Evolutionary conservation across 129 eudicot species (phyloP), one percentile per base, ranked within the genome.

Genomic region (Flaveria ramosissima): DNA sequence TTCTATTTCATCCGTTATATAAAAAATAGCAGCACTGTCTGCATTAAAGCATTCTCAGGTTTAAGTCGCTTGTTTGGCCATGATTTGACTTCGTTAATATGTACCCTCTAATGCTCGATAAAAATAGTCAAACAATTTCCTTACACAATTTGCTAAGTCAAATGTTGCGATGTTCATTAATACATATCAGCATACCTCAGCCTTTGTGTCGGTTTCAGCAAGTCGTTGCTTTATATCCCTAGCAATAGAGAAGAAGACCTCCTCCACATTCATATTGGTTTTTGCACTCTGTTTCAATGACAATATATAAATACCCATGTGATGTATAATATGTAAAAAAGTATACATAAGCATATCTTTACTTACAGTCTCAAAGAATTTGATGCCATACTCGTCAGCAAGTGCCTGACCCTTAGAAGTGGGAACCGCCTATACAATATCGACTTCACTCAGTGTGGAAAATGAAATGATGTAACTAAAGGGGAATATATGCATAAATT

Each of bases 331-430:
- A 71, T 46, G 60, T 53, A 52, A 36, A 60, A 83, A 41, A 14
- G 23, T n/a, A 19, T 9, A 50, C 7, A n/a, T 41, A 73, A 47
- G 23, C 23, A 51, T 16, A 48, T 65, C 56, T 71, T 56, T n/a
- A 77, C 98, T 89, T 86, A 92, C 98, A 57, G 98, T 86, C 83
- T 92, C 98, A 45, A 92, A 89, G 82, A 92, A 89, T 67, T 92
- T 92, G 69, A 92, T 92, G 75, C 98, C 96, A 82, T 92, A 92
- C 74, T 92, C 96, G 60, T 92, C 96, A 73, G 98, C 98, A 46
- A 92, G 90, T 64, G 98, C 96, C 84, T 92, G 98, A 62, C 98
- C 98, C 82, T 85, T 93, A 1, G 95, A 81, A 16, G 98, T 88
- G 19, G 98, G 92, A 84, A 93, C 96, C 36, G 95, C 98, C 98